Conservation (phyloP, 2,329 filamentous ascomycete genomes). For the Sporothrix protearum region DNA sequence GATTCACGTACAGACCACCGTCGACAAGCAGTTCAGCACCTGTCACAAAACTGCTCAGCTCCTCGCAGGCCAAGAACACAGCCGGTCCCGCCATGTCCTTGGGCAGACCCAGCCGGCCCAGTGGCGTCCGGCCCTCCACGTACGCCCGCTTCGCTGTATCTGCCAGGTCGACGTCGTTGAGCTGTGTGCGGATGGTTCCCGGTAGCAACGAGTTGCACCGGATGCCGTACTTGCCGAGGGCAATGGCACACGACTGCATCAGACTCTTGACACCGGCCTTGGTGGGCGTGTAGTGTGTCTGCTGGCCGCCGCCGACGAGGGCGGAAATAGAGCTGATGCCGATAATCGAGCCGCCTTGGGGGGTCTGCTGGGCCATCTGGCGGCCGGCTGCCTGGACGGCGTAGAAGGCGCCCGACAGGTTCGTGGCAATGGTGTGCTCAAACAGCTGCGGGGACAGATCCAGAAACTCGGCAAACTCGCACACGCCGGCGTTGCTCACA, state of each 20-base stretch:
- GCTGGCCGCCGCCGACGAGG: slow-evolving; percentile 61
- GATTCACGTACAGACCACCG: slow-evolving; percentile 69
- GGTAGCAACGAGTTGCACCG: slow-evolving; percentile 67
- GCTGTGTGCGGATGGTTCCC: slow-evolving; percentile 65
- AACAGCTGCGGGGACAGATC: slow-evolving; percentile 69
- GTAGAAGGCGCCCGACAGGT: slow-evolving; percentile 86
- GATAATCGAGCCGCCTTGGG: slow-evolving; percentile 71
- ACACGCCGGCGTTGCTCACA: slow-evolving; percentile 85
- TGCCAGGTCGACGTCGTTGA: slow-evolving; percentile 65
- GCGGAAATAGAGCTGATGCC: slow-evolving; percentile 47
- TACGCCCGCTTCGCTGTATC: slow-evolving; percentile 62
- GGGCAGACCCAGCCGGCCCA: slow-evolving; percentile 59
- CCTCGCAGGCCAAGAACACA: slow-evolving; percentile 65
- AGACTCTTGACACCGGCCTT: slow-evolving; percentile 66
- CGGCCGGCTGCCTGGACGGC: slow-evolving; percentile 78
- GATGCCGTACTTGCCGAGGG: slow-evolving; percentile 62
- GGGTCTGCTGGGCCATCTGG: slow-evolving; percentile 68
- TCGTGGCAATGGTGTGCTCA: slow-evolving; percentile 68
- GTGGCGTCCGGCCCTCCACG: slow-evolving; percentile 64
- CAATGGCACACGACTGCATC: slow-evolving; percentile 65
- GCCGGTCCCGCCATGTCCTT: slow-evolving; percentile 66
- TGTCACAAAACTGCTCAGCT: slow-evolving; percentile 62
- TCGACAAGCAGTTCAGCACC: slow-evolving; percentile 69
- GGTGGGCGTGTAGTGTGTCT: slow-evolving; percentile 70
- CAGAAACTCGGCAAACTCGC: slow-evolving; percentile 82